A percentile compares a stretch with the other conserved stretches of the same genome.
Conservation (phyloP, 2,329 filamentous ascomycete genomes). For the Diaporthe australafricana region DNA sequence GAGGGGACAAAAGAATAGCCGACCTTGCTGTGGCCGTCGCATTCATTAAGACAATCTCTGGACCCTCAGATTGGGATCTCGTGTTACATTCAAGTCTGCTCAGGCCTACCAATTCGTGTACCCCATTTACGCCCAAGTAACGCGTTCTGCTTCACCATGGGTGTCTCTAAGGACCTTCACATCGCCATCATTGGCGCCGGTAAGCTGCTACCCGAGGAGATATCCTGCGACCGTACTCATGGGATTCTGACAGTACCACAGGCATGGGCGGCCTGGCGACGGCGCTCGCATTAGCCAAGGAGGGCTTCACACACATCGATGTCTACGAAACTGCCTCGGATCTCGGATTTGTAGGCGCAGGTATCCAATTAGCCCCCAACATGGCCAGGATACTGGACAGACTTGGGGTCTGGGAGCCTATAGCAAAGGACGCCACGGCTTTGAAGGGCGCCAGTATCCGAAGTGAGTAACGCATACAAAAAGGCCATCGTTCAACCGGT, state of each 20-base stretch:
- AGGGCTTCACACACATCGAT: constrained; percentile 79
- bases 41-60: not conserved
- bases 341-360: constrained; percentile 85
- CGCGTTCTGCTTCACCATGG: not conserved
- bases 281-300: constrained; percentile 80
- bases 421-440: constrained; percentile 34
- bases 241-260: constrained; percentile 43
- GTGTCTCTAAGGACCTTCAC: constrained; percentile 41
- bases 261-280: constrained; percentile 83
- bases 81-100: not conserved
- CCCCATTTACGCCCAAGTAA: not conserved
- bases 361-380: constrained; percentile 87
- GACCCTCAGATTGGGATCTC: accelerated
- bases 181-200: constrained; percentile 49
- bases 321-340: constrained; percentile 80
- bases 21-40: not conserved
- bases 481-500: too few species aligned
- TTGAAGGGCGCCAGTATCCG: constrained; percentile 36
- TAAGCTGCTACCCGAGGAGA: constrained; percentile 32
- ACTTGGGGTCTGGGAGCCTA: constrained; percentile 35
- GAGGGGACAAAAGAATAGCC: constrained; percentile 20
- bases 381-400: constrained; percentile 79
- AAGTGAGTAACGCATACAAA: constrained; percentile 19
- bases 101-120: not conserved
- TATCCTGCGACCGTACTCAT: not conserved